Conservation (phyloP, 129 eudicot species). For the Silybum marianum region DNA sequence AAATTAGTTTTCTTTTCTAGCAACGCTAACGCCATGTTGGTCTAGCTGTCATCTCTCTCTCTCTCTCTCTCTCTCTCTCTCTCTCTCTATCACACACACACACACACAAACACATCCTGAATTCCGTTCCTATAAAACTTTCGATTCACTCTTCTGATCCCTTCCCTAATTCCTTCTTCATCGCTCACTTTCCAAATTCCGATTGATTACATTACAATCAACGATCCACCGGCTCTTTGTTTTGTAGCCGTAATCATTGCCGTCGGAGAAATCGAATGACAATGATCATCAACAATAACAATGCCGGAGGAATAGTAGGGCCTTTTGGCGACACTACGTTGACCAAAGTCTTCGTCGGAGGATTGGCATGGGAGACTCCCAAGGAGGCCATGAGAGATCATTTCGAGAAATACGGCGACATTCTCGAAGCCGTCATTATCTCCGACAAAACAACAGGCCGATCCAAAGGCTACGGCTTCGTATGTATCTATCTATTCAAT, state of each 20-base stretch:
- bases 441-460: conserved; percentile 85
- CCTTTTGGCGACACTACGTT: conserved; percentile 74
- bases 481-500: conserved; percentile 30
- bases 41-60: conserved; percentile 37
- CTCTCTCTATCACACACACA: too few species aligned
- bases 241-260: neutral
- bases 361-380: conserved; percentile 94
- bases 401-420: conserved; percentile 77
- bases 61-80: neutral
- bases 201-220: neutral
- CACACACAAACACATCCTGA: neutral
- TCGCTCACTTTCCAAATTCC: conserved; percentile 26
- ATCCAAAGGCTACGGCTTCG: conserved; percentile 96
- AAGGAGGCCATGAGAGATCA: conserved; percentile 73
- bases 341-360: conserved; percentile 91
- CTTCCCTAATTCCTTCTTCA: conserved; percentile 23
- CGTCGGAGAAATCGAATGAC: conserved; percentile 11
- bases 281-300: conserved; percentile 39
- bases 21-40: conserved; percentile 29
- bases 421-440: conserved; percentile 87
- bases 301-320: conserved; percentile 27
- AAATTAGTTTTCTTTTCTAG: neutral
- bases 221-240: neutral
- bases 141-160: conserved; percentile 32
- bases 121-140: conserved; percentile 23